Conservation (phyloP, 441 rosid species). For the Heliophila coronopifolia region DNA sequence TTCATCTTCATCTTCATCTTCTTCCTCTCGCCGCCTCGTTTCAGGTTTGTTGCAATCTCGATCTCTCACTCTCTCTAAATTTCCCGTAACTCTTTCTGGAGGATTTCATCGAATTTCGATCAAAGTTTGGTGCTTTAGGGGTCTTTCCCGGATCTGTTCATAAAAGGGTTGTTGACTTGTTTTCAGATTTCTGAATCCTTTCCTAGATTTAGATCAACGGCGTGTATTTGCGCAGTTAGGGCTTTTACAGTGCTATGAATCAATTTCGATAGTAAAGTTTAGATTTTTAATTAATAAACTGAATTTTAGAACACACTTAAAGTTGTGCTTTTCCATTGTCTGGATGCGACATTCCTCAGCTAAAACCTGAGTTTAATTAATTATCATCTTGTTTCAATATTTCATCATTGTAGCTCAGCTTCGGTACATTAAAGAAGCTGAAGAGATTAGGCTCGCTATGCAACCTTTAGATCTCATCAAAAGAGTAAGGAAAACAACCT, state of each 20-base stretch:
- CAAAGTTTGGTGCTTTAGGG: constrained; percentile 18
- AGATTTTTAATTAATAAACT: not conserved
- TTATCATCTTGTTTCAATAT: too few species aligned
- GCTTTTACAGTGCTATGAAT: not conserved
- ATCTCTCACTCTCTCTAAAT: not conserved
- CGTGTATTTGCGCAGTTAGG: too few species aligned
- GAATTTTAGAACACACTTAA: not conserved
- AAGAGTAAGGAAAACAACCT: constrained; percentile 39
- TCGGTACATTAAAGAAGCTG: constrained; percentile 58
- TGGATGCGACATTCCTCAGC: too few species aligned
- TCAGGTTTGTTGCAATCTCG: constrained; percentile 21
- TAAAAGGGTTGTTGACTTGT: not conserved
- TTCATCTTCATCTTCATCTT: not conserved
- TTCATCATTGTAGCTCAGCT: constrained; percentile 63
- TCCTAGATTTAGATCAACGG: not conserved
- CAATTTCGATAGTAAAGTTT: not conserved
- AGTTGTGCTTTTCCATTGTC: too few species aligned
- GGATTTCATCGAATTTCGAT: not conserved
- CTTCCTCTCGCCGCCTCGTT: constrained; percentile 19
- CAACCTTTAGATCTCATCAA: constrained; percentile 74
- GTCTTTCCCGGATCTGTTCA: constrained; percentile 18
- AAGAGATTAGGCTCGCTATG: constrained; percentile 73
- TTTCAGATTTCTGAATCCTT: not conserved
- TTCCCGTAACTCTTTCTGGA: not conserved
- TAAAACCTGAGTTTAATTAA: too few species aligned